These are phyloP conservation scores for Pichia inconspicua DNA, from an alignment of 1,139 yeast species.

Conservation along the genomic window DNA sequence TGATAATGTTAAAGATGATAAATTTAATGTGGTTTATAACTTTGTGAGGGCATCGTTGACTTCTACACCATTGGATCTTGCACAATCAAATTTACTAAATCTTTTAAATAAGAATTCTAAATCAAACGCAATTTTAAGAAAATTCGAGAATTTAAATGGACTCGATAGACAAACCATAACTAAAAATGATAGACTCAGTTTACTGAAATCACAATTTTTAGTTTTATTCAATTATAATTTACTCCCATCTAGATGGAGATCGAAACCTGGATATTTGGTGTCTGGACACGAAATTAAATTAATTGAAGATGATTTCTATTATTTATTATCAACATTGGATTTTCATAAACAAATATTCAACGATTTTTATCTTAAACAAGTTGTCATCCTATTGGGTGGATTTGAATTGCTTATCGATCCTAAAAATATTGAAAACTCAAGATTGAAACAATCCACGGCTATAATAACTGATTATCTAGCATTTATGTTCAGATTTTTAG, in stretches of 20 bases:
- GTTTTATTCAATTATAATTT: conserved; percentile 23
- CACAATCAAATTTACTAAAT: conserved; percentile 34
- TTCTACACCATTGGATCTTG: conserved; percentile 41
- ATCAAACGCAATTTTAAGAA: conserved; percentile 21
- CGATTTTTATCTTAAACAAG: conserved; percentile 28
- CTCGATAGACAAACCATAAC: conserved; percentile 23
- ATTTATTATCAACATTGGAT: conserved; percentile 20
- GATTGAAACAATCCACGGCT: conserved; percentile 17
- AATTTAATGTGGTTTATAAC: conserved; percentile 39
- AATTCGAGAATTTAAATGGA: conserved; percentile 22
- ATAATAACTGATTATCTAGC: conserved; percentile 25
- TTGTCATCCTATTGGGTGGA: conserved; percentile 27
- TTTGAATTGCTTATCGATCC: conserved; percentile 26
- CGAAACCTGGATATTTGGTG: conserved; percentile 23
- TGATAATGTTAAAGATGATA: conserved; percentile 34
- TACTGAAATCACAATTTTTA: conserved; percentile 26
- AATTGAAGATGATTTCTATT: conserved; percentile 33
- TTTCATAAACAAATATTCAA: conserved; percentile 24
- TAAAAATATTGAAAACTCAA: conserved; percentile 14
- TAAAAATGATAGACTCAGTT: conserved; percentile 27
- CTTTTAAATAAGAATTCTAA: conserved; percentile 22
- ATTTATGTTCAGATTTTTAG: conserved; percentile 29
- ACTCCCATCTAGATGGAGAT: conserved; percentile 28
- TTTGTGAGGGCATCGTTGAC: conserved; percentile 54
- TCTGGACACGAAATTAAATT: conserved; percentile 26